Evolutionary conservation across 2,329 filamentous ascomycete species (phyloP), one percentile per base, ranked within the genome.

Genomic region (Penicillium verrucosum): DNA sequence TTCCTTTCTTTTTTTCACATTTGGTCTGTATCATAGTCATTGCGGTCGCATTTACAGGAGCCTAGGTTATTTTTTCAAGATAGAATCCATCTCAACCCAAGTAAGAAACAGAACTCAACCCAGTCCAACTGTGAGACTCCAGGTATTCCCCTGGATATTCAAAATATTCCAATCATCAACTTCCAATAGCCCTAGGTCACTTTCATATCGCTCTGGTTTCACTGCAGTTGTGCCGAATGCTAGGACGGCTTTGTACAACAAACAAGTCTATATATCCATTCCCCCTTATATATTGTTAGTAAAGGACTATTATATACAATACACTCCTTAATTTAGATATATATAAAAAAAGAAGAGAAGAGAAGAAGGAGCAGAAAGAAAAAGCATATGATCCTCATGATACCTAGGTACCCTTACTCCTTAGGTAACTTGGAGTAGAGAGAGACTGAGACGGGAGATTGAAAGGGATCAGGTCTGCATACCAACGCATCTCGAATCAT

Each of bases 41-140:
- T 45, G 49, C 49, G 49, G 38, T 51, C 40, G 49, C 49, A 51
- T 51, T 51, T 51, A 44, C 49, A n/a, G 49, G 49, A 51, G 49
- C 44, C 30, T 27, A 21, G 48, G 38, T 29, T 23, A 50, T 32
- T 42, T 29, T 29, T 44, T 29, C 49, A 44, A 21, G 16, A 36
- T 44, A 36, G 37, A 45, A 51, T 18, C n/a, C 37, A 25, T 51
- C 21, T 36, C 44, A 46, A 46, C 2, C 29, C 18, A 32, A 45
- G 8, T 46, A 34, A 18, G 18, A 18, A 46, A 34, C 44, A 4
- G 29, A 34, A 46, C 18, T 34, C 14, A 7, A 46, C 32, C 12
- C 6, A 34, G 29, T 34, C 18, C 18, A 45, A 34, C 29, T 23
- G 12, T 34, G 44, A 23, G 29, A 46, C 29, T 46, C 29, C 16